Conservation (phyloP, 768 basidiomycete species). For the Suillus brevipes region DNA sequence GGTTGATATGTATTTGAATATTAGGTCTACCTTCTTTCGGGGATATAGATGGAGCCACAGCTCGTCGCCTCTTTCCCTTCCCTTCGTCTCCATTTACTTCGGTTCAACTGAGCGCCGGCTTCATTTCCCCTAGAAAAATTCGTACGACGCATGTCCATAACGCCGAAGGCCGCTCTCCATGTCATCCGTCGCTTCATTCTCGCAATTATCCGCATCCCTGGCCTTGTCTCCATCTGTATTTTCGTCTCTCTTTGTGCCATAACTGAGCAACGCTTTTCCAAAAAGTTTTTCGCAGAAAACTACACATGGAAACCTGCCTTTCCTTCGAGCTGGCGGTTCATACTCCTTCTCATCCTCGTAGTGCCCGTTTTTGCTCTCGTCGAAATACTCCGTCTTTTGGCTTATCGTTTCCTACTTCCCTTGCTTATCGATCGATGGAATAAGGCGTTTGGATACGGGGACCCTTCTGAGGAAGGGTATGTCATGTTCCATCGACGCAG, state of each 20-base stretch:
- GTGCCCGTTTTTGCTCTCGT: slow-evolving; percentile 5
- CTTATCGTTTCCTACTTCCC: neutral
- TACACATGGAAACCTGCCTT: slow-evolving; percentile 9
- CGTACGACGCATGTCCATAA: neutral
- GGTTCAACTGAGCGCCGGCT: neutral
- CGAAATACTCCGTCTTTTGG: slow-evolving; percentile 10
- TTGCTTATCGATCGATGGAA: neutral
- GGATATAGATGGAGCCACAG: neutral
- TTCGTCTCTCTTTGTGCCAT: neutral
- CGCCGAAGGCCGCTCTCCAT: neutral
- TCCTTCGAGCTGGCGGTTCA: slow-evolving; percentile 8
- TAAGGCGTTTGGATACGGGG: neutral
- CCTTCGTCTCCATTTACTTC: neutral
- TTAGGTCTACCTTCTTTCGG: neutral
- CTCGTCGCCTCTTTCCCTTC: neutral
- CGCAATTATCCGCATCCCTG: slow-evolving; percentile 5
- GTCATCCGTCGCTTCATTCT: neutral
- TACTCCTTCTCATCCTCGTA: slow-evolving; percentile 5
- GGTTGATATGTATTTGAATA: neutral
- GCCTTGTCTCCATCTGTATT: slow-evolving; percentile 4
- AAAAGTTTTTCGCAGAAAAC: slow-evolving; percentile 1
- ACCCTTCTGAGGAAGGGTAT: slow-evolving; percentile 4
- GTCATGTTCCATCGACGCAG: neutral
- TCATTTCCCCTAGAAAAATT: neutral
- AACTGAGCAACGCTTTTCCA: slow-evolving; percentile 1